Base-by-base conservation (phyloP, 257 asterid species). In the Capsicum rhomboideum region DNA sequence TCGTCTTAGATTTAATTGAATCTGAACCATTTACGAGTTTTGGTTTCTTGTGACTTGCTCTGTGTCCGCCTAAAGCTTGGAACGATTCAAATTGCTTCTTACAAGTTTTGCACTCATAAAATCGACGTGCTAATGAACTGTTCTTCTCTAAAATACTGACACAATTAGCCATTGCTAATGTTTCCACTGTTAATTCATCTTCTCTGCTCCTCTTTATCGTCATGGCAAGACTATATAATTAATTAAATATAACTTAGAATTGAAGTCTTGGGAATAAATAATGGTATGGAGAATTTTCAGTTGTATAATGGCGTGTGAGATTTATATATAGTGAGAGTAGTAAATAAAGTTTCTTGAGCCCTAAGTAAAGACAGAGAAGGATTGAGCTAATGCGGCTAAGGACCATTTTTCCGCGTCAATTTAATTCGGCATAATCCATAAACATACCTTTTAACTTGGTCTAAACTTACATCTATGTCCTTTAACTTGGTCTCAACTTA, bases 11-110 rank as follows among this genome's bases (percentile, higher is more conserved):
- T 49, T 74, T 74, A 53, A 83, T 21, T 10, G 20, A 28, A 74
- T 46, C 59, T 49, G 16, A 31, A 0, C 4, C 14, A 13, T 34
- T 23, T 26, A 6, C 12, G 59, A 83, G 5, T 59, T 50, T 84
- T 4, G 85, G 83, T 83, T 72, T 86, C 74, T 86, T 86, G 72
- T 88, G 89, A 68, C 89, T 88, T 16, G 89, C 88, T 83, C 88
- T 63, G 52, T 88, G 91, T 2, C 91, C 91, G 18, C 91, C 91
- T 0, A 88, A 83, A 0, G 91, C 91, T 67, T 88, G 91, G 21
- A 88, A 88, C 1, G 89, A 53, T 12, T 53, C 75, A 26, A 86
- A 88, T 20, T 52, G 21, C 52, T 77, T 86, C 44, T 78, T 82
- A 77, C 91, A 88, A 40, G 91, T 86, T 80, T 86, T 86, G 88